Evolutionary conservation across 345 rosid genomes (phyloP), one percentile per base, ranked within the genome.

Genomic region (Pistacia vera): DNA sequence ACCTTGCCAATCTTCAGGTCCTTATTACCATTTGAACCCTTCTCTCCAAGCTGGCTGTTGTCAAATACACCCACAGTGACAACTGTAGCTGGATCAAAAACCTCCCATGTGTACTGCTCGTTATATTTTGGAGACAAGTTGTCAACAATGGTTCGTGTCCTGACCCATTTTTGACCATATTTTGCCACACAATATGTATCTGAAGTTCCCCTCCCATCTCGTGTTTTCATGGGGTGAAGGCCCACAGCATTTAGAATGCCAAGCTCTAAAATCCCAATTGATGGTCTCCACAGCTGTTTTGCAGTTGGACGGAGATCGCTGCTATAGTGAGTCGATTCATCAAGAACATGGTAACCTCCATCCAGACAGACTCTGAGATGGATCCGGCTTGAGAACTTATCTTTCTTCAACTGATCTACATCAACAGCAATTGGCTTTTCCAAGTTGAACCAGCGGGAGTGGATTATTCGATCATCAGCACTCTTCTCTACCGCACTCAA

Each of bases 71-170:
- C 99, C 49, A 92, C 84, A 0, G 98, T 97, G 60, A 97, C 83
- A 76, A 97, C 98, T 0, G 99, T 97, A 0, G 98, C 94, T 4
- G 97, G 91, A 86, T 97, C 99, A 13, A 86, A 92, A 51, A 94
- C 99, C 72, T 94, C 99, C 98, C 99, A 97, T 0, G 97, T 92
- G 82, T 96, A 94, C 63, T 96, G 99, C 79, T 97, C 99, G 56
- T 97, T 97, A 78, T 91, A 97, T 76, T 87, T 97, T 35, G 99
- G 99, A 16, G 58, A 75, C 77, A 92, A 77, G 79, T 91, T 94
- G 78, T 92, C 97, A 3, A 97, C 95, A 63, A 97, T 86, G 16
- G 98, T 97, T 63, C 99, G 90, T 0, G 99, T 87, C 35, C 99
- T 86, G 60, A 94, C 87, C 99, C 99, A 97, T 75, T 97, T 97